Base-by-base conservation (phyloP, 345 rosid species). In the Rhodamnia rubescens region DNA sequence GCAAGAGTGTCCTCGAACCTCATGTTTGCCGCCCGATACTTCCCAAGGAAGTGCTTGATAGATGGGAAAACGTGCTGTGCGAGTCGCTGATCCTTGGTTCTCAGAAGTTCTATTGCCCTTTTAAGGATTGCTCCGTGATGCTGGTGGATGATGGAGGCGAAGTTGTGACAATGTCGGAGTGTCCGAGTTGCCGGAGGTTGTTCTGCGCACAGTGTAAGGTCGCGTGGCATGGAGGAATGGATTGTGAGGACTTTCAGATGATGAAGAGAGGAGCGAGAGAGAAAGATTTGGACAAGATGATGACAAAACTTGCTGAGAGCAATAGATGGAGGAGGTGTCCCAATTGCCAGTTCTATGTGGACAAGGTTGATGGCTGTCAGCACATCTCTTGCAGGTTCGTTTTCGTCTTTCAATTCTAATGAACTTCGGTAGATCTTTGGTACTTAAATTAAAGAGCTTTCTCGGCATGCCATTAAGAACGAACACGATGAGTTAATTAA, bases 301-400 rank as follows among this genome's bases (percentile, higher is more conserved):
- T 90, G 90, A 58, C 85, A 83, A 83, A 88, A 61, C 92, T 92
- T 88, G 94, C 93, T 0, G 83, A 86, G 84, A 89, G 84, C 53
- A 92, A 91, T 81, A 36, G 58, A 21, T 91, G 95, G 94, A 92
- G 82, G 54, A 89, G 83, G 75, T 91, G 94, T 74, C 91, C 93
- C 26, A 85, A 80, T 0, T 90, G 93, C 89, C 88, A 85, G 74
- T 85, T 53, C 69, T 93, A 84, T 50, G 92, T 91, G 54, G 95
- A 93, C 22, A 90, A 84, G 85, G 29, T 53, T 1, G 8, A 22
- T 5, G 94, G 94, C 1, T 93, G 94, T 80, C 5, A 3, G 16
- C 86, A 91, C 84, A 90, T 93, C 26, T 82, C 4, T 8, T 94
- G 95, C 90, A 93, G 93, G 92, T 90, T 56, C 5, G 59, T 82